These are phyloP conservation scores for Tetrastigma voinierianum DNA, from an alignment of 164 flowering plant species.

Conservation along the genomic window DNA sequence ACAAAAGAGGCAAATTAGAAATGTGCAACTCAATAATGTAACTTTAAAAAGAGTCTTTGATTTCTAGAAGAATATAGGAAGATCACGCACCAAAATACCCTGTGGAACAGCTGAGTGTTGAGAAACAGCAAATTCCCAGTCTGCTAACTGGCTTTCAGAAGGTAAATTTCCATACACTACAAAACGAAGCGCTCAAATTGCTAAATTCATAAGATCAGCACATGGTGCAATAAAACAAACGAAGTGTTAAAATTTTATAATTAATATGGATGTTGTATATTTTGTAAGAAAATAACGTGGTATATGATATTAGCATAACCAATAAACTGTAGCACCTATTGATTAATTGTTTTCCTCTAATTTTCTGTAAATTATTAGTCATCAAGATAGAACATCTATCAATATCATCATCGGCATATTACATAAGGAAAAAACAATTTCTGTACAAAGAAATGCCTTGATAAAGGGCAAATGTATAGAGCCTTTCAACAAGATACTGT, in stretches of 20 bases:
- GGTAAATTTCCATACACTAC: constrained; percentile 95
- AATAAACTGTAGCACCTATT: background rate
- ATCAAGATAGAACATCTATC: background rate
- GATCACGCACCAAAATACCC: constrained; percentile 67
- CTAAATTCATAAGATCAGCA: background rate
- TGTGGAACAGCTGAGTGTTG: constrained; percentile 99
- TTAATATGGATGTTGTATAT: background rate
- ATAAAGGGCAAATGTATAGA: too few relatives aligned
- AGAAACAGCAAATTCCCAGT: constrained; percentile 92
- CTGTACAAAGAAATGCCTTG: too few relatives aligned
- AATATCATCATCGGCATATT: background rate
- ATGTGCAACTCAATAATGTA: too few relatives aligned
- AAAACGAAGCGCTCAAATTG: background rate
- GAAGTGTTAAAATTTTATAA: background rate
- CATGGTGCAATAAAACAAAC: background rate
- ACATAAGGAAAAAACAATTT: too few relatives aligned
- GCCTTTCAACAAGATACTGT: too few relatives aligned
- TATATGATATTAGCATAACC: background rate
- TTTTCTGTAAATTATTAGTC: background rate
- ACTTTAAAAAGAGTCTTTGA: too few relatives aligned
- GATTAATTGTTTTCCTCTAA: background rate
- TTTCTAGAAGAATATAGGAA: constrained; percentile 5
- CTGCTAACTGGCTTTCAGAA: constrained; percentile 73
- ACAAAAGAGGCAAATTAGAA: too few relatives aligned
- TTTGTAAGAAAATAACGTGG: too few relatives aligned